Evolutionary conservation across 2,329 filamentous ascomycete genomes (phyloP).

Genomic region (Xylariaceae sp.): DNA sequence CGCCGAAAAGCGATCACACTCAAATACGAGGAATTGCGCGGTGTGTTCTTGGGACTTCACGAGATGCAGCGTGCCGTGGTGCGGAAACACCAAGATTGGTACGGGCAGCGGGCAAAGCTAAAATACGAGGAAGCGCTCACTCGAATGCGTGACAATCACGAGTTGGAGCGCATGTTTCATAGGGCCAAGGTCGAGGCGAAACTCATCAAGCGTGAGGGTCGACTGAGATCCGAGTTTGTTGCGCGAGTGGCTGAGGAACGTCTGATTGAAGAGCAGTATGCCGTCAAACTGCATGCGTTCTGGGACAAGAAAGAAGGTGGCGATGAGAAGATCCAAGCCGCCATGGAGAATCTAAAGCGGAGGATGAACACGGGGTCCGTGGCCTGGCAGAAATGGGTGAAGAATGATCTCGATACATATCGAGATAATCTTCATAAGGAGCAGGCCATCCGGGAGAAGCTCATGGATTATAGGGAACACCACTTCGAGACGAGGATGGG

Average conservation of each 20-base stretch:
- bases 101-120: conserved; percentile 21
- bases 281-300: conserved; percentile 35
- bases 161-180: conserved; percentile 31
- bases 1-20: conserved; percentile 36
- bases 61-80: conserved; percentile 39
- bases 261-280: conserved; percentile 42
- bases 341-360: conserved; percentile 34
- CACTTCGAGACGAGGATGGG: conserved; percentile 28
- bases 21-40: conserved; percentile 37
- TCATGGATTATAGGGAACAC: conserved; percentile 38
- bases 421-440: conserved; percentile 37
- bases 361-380: conserved; percentile 40
- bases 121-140: conserved; percentile 26
- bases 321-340: conserved; percentile 27
- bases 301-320: conserved; percentile 36
- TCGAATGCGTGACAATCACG: conserved; percentile 33
- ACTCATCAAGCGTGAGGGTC: conserved; percentile 33
- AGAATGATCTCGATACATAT: conserved; percentile 37
- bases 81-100: conserved; percentile 23
- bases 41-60: conserved; percentile 37
- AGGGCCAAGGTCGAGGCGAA: conserved; percentile 25
- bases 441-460: conserved; percentile 37
- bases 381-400: conserved; percentile 39
- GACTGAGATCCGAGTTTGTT: conserved; percentile 38
- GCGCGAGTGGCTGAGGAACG: conserved; percentile 39